Base-by-base conservation (phyloP, 768 basidiomycete genomes). In the Pleurotus djamor region DNA sequence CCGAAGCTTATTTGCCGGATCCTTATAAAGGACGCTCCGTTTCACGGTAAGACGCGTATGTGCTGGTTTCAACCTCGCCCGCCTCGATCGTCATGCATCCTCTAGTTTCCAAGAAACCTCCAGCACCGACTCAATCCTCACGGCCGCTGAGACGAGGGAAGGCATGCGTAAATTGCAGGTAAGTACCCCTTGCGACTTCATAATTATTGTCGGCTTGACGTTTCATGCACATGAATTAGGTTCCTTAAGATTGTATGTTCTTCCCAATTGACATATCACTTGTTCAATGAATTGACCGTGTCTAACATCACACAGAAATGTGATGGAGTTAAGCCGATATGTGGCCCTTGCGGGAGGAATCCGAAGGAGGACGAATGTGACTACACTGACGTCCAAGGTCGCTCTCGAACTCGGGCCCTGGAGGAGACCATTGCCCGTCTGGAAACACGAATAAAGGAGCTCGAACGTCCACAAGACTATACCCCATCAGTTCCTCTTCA, bases 281-380 rank as follows among this genome's bases (percentile, higher is more conserved):
- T 33, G 51, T 41, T 35, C 57, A 57, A 59, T 48, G 34, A 59
- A 38, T 5, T 21, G 43, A 50, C 21, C 17, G 28, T 44, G 2
- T 56, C 37, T 2, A 37, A n/a, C 44, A 60, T 65, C 28, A 14
- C n/a, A 28, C 14, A 56, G 88, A 84, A 84, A 76, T 91, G 89
- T 63, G 88, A 91, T 64, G 86, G 87, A 16, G 68, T 68, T 4
- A 83, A 83, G 57, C 88, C 88, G 1, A 72, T 81, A 12, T 91
- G 89, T 67, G 82, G 83, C 1, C 88, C 85, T 44, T 91, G 89
- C 72, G 68, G 72, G 21, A 72, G 77, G 6, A 81, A 83, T 32
- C 83, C 85, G 36, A 82, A 86, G 60, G 78, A 78, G 33, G 87
- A 87, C 55, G 85, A 85, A 38, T 91, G 89, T 68, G 88, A 90